Evolutionary conservation across 495 filamentous ascomycete genomes (phyloP), one percentile per base, ranked within the genome.

Genomic region (Aspergillus leporis): DNA sequence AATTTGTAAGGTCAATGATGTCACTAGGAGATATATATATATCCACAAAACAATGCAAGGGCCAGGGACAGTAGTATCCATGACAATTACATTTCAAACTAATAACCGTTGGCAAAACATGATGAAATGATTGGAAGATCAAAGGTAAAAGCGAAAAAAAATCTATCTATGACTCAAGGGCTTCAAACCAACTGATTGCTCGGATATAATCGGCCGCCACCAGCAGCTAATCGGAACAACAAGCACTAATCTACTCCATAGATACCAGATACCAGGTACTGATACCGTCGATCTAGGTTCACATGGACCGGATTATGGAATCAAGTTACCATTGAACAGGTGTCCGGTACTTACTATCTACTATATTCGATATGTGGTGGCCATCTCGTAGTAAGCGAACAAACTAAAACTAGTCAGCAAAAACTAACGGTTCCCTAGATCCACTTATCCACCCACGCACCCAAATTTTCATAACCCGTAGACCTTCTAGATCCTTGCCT

Each of bases 401-500:
- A 22, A 5, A 47, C 19, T 47, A 22, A 23, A 47, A 10, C 43
- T 8, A n/a, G n/a, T n/a, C n/a, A n/a, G n/a, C n/a, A n/a, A n/a
- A n/a, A 47, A 23, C 43, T 8, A 47, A 47, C 34, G 19, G 51
- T 40, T 32, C 32, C n/a, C 13, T 36, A 13, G 51, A 53, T 53
- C 51, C 51, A 53, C 51, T 16, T 6, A 41, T 41, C 38, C 14
- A 14, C 38, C 51, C 13, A 53, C 34, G 31, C 32, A 53, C 32
- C 51, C 14, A 41, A 9, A 51, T 12, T 36, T 36, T 22, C 22
- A 38, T 36, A 40, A 18, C n/a, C 51, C 12, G 43, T 23, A 8
- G 23, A 53, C 32, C 51, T 53, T 53, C 51, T 53, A 53, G 51
- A 53, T 53, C 51, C 23, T 22, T 40, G 38, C 12, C 51, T 7